Conservation (phyloP, 2,329 filamentous ascomycete species). For the Drechslerella coelobrocha region DNA sequence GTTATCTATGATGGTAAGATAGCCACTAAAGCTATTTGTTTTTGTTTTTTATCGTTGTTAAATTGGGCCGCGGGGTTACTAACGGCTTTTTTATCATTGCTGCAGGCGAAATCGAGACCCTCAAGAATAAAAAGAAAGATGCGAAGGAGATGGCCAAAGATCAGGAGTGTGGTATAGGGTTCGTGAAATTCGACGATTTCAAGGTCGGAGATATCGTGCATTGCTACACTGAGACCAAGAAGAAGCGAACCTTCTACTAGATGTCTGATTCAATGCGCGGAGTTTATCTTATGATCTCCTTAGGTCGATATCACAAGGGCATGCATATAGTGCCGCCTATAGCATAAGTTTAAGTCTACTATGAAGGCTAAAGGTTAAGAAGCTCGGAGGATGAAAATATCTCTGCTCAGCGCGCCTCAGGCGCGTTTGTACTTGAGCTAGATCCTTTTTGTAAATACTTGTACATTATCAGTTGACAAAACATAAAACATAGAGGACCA, state of each 20-base stretch:
- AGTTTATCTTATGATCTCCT: not conserved
- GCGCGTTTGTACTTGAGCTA: too few species aligned
- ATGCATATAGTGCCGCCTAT: not conserved
- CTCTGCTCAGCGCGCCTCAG: too few species aligned
- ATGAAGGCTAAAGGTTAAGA: too few species aligned
- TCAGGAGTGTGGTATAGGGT: conserved; percentile 88
- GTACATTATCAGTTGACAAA: not conserved
- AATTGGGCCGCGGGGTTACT: too few species aligned
- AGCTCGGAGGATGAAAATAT: not conserved
- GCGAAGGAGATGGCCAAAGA: conserved; percentile 88
- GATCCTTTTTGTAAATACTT: conserved; percentile 14
- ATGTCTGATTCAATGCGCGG: not conserved
- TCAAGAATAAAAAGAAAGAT: conserved; percentile 93
- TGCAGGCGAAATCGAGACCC: conserved; percentile 75
- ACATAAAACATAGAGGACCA: not conserved
- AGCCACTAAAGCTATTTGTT: not conserved
- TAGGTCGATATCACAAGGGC: too few species aligned
- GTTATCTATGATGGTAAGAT: conserved; percentile 79
- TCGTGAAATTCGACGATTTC: conserved; percentile 80
- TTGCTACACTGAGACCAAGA: conserved; percentile 78
- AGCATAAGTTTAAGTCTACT: too few species aligned
- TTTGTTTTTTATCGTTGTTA: too few species aligned
- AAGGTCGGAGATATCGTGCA: conserved; percentile 84
- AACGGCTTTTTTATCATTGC: conserved; percentile 28
- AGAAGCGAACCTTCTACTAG: conserved; percentile 66